Conservation (phyloP, 1,139 yeast species). For the Suhomyces guaymorum region DNA sequence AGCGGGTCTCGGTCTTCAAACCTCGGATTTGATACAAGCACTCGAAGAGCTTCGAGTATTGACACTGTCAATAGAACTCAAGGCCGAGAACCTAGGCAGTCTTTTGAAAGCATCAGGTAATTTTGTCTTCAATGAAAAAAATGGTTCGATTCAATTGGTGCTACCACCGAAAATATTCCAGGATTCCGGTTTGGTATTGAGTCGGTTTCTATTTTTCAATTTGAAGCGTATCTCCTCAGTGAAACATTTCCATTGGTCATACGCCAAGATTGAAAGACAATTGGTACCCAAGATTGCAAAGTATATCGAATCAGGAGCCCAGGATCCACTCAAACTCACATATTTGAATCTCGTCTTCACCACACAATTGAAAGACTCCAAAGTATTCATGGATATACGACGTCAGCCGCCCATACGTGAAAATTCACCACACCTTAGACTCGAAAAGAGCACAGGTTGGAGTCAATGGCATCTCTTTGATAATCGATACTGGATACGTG, state of each 20-base stretch:
- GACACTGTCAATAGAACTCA: slow-evolving; percentile 1
- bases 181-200: slow-evolving; percentile 24
- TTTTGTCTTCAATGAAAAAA: slow-evolving; percentile 7
- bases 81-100: slow-evolving; percentile 1
- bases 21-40: slow-evolving; percentile 1
- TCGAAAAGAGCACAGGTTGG: slow-evolving; percentile 3
- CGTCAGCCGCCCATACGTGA: slow-evolving; percentile 9
- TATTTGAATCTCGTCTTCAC: slow-evolving; percentile 9
- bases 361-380: not conserved
- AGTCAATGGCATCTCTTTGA: slow-evolving; percentile 27
- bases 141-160: slow-evolving; percentile 11
- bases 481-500: slow-evolving; percentile 36
- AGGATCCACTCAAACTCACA: slow-evolving; percentile 5
- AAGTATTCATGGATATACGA: not conserved
- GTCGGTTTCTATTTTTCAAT: slow-evolving; percentile 34
- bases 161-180: slow-evolving; percentile 10
- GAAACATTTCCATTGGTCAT: slow-evolving; percentile 47
- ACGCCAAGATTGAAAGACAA: slow-evolving; percentile 41
- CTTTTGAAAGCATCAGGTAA: not conserved
- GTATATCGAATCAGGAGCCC: too few species aligned
- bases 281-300: slow-evolving; percentile 28
- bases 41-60: slow-evolving; percentile 2
- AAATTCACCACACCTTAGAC: not conserved
- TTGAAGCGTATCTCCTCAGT: slow-evolving; percentile 41
- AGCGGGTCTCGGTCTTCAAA: not conserved